Conservation (phyloP, 2,329 filamentous ascomycete species). For the Ceratocystis diversiconidia region DNA sequence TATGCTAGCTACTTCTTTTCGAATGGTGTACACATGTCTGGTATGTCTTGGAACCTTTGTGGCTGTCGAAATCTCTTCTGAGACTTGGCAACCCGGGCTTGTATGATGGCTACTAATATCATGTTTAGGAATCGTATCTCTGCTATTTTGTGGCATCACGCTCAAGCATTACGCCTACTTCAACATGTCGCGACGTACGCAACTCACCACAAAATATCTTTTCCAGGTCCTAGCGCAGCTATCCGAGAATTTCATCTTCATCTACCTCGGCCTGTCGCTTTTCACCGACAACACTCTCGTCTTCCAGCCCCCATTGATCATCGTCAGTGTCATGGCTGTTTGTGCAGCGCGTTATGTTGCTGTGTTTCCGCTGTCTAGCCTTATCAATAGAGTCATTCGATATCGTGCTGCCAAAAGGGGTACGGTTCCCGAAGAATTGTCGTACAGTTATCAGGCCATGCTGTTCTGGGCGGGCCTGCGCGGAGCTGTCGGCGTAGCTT, state of each 20-base stretch:
- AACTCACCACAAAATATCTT: constrained; percentile 93
- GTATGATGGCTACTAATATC: not conserved
- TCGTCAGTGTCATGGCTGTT: constrained; percentile 81
- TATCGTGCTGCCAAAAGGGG: constrained; percentile 70
- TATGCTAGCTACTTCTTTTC: constrained; percentile 98
- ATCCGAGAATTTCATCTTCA: constrained; percentile 99
- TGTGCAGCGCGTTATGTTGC: constrained; percentile 85
- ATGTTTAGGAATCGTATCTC: constrained; percentile 69
- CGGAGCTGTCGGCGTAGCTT: constrained; percentile 85
- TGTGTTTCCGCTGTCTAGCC: constrained; percentile 78
- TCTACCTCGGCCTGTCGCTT: constrained; percentile 86
- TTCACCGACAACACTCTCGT: constrained; percentile 81
- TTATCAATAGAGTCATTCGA: constrained; percentile 85
- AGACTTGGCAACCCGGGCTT: not conserved
- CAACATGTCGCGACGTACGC: constrained; percentile 96
- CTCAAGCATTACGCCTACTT: constrained; percentile 99
- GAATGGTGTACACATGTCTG: constrained; percentile 88
- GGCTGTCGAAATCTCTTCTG: not conserved
- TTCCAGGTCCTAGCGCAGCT: constrained; percentile 91
- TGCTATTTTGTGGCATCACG: constrained; percentile 95
- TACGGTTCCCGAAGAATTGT: constrained; percentile 64
- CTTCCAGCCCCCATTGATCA: constrained; percentile 90
- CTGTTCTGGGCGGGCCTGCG: constrained; percentile 97
- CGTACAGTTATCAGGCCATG: constrained; percentile 96
- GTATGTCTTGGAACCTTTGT: constrained; percentile 36